Percentiles rank a stretch among this genome's conserved stretches.
phyloP scores from a whole-genome alignment of 331 rosid species.

The Pyracantha coccinea region DNA sequence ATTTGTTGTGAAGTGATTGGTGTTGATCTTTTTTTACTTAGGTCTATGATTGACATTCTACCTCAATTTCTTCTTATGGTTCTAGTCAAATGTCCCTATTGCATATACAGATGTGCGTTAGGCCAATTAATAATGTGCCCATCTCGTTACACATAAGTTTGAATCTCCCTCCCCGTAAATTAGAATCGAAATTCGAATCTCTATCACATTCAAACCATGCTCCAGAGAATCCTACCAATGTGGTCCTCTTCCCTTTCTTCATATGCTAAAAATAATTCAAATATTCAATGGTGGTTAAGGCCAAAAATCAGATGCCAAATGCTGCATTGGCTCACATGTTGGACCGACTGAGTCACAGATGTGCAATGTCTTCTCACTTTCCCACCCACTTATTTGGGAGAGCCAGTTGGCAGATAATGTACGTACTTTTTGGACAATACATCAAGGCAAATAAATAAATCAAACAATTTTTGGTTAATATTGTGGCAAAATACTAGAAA shows the following conservation, averaged over 20 bases:
- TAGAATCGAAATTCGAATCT: not conserved
- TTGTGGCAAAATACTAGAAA: slow-evolving; percentile 17
- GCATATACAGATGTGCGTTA: not conserved
- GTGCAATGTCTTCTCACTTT: slow-evolving; percentile 3
- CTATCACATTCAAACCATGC: not conserved
- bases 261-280: not conserved
- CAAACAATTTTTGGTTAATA: slow-evolving; percentile 19
- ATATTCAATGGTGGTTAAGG: not conserved
- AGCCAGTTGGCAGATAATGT: slow-evolving; percentile 8
- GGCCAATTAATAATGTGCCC: accelerated
- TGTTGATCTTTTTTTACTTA: not conserved
- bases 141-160: not conserved
- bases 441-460: not conserved
- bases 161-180: not conserved
- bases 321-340: slow-evolving; percentile 3
- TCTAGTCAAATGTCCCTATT: not conserved
- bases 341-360: not conserved
- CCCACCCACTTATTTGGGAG: not conserved
- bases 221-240: not conserved
- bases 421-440: slow-evolving; percentile 16
- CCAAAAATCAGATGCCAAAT: not conserved
- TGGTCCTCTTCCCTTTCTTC: not conserved
- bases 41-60: not conserved
- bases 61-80: not conserved
- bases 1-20: not conserved